phyloP scores from a whole-genome alignment of 2,329 filamentous ascomycete species.

The Zymoseptoria pseudotritici region DNA sequence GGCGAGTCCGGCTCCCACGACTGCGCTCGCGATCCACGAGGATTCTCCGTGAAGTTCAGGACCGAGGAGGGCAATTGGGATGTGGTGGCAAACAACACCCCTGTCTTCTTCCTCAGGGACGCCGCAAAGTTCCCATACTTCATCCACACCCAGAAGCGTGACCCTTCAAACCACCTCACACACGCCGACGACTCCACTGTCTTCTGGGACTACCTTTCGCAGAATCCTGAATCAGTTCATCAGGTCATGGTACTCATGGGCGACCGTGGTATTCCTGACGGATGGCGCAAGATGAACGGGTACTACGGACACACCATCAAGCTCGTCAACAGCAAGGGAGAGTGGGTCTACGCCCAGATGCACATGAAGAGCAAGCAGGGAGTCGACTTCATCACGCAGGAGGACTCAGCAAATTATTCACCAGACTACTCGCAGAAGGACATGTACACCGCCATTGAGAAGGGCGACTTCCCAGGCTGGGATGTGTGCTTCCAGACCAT shows the following conservation, averaged over 20 bases:
- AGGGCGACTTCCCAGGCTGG: constrained; percentile 47
- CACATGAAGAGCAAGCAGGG: constrained; percentile 49
- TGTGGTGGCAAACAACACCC: constrained; percentile 65
- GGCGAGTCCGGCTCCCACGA: constrained; percentile 66
- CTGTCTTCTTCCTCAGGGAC: constrained; percentile 68
- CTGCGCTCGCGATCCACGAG: constrained; percentile 63
- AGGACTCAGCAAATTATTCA: constrained; percentile 43
- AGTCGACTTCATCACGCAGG: constrained; percentile 45
- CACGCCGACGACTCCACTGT: constrained; percentile 57
- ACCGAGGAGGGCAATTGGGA: constrained; percentile 70
- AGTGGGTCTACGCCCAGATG: constrained; percentile 48
- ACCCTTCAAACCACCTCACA: constrained; percentile 61
- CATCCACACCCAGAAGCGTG: constrained; percentile 68
- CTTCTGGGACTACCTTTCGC: constrained; percentile 57
- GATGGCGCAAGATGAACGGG: constrained; percentile 50
- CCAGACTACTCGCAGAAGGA: constrained; percentile 49
- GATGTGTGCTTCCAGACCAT: constrained; percentile 46
- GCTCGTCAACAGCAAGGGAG: constrained; percentile 46
- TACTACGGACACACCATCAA: constrained; percentile 48
- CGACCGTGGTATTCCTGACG: constrained; percentile 49
- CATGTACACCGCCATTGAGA: constrained; percentile 45
- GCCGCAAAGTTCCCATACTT: constrained; percentile 66
- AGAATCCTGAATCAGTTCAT: constrained; percentile 48
- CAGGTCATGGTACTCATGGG: constrained; percentile 50
- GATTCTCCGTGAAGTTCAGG: constrained; percentile 66